Base-by-base conservation (phyloP, 208 protist genomes). In the Vickermania ingenoplastis region DNA sequence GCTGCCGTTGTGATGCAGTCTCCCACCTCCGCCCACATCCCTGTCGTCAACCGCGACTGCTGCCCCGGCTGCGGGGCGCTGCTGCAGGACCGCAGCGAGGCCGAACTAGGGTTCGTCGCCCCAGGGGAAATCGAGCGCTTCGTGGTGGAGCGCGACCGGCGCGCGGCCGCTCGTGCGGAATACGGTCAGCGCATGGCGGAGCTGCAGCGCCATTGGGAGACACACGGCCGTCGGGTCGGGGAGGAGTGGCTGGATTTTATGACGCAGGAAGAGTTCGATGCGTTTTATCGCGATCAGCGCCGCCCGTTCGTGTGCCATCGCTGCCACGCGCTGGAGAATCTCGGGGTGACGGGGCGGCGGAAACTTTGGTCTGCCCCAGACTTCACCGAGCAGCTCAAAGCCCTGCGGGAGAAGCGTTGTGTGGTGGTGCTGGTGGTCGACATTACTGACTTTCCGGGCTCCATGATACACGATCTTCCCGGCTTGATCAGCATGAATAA, bases 211-310 rank as follows among this genome's bases (percentile, higher is more conserved):
- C 89, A 96, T 68, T 96, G 89, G 86, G 65, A 76, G 59, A 94
- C 90, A 63, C 66, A 96, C 71, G 86, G 86, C n/a, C 83, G 86
- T n/a, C 78, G 77, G 52, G 86, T 94, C 13, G 89, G 89, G 1
- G 89, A 96, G 72, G 86, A 96, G 67, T 96, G 89, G 89, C 71
- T 96, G 49, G 89, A 96, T 69, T 96, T 96, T 57, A 96, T 96
- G 89, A 96, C 89, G 17, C 86, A 96, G 63, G 86, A 96, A 29
- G 86, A 96, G 73, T 96, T 96, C 62, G 67, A 93, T 54, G 86
- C 86, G 21, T 91, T 93, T 64, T 94, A 96, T 71, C 76, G 73
- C 55, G 79, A 92, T 56, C 59, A 58, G 7, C 73, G 65, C 1
- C 65, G 61, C 27, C 78, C 89, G 14, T 93, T 92, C 71, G 80